phyloP scores from a whole-genome alignment of 306 rosid genomes.

The Potentilla sterilis region DNA sequence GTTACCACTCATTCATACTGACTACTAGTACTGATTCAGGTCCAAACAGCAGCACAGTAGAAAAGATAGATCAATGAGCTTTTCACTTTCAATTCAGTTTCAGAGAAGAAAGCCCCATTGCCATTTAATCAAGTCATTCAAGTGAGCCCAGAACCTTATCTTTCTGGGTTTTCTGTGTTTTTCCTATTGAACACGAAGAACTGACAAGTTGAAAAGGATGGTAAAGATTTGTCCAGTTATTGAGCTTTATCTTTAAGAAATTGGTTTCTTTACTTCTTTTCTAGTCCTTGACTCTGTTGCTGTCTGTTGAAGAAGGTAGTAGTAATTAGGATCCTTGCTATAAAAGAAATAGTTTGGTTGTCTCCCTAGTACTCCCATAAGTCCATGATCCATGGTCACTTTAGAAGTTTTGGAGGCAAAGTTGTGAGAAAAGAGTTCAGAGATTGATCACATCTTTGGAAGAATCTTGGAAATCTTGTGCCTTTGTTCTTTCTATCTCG shows the following conservation, averaged over 20 bases:
- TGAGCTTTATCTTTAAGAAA: not conserved
- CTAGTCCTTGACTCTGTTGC: not conserved
- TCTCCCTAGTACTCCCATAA: not conserved
- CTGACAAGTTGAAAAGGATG: not conserved
- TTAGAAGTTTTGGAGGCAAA: not conserved
- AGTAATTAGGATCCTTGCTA: not conserved
- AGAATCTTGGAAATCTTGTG: conserved; percentile 25
- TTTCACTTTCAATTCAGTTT: not conserved
- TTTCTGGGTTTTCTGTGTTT: not conserved
- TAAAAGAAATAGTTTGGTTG: not conserved
- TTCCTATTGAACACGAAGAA: not conserved
- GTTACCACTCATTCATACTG: not conserved
- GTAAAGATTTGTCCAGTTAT: not conserved
- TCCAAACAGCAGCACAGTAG: not conserved
- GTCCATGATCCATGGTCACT: not conserved
- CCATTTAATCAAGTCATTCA: not conserved
- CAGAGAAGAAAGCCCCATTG: not conserved
- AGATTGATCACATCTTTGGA: conserved; percentile 18
- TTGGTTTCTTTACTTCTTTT: not conserved
- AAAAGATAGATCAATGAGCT: not conserved
- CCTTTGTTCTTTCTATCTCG: not conserved
- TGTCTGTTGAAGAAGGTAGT: not conserved
- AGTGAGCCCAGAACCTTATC: not conserved
- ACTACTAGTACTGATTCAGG: not conserved
- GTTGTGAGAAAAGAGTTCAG: not conserved